phyloP scores from a whole-genome alignment of 306 rosid species.

The Malus fusca region DNA sequence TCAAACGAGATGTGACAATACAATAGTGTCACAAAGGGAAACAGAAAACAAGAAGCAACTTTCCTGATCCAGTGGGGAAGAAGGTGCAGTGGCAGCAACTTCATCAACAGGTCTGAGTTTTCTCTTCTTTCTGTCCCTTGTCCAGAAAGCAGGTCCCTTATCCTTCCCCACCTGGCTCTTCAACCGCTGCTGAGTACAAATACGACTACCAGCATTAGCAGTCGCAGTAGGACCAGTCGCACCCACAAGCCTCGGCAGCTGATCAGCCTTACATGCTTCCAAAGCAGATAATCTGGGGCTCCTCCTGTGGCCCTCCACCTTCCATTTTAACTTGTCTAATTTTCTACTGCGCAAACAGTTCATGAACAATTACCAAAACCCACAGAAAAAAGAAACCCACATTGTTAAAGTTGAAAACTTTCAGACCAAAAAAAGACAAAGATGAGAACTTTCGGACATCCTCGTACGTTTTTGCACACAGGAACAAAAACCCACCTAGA shows the following conservation, averaged over 20 bases:
- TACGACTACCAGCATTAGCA: not conserved
- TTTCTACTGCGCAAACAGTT: conserved; percentile 16
- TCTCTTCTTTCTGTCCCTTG: conserved; percentile 35
- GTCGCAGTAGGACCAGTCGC: not conserved
- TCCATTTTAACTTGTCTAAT: conserved; percentile 21
- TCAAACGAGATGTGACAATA: too few relatives aligned
- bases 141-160: conserved; percentile 37
- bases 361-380: not conserved
- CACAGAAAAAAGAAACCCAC: conserved; percentile 12
- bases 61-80: conserved; percentile 23
- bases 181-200: not conserved
- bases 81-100: conserved; percentile 4
- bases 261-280: conserved; percentile 19
- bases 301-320: conserved; percentile 40
- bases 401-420: conserved; percentile 2
- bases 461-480: not conserved
- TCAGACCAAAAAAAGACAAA: not conserved
- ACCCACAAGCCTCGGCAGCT: not conserved
- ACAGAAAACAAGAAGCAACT: not conserved
- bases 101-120: conserved; percentile 27
- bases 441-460: too few relatives aligned
- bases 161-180: not conserved
- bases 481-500: conserved; percentile 29
- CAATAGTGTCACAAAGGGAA: not conserved
- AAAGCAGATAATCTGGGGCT: conserved; percentile 43